phyloP scores from a whole-genome alignment of 306 rosid genomes.

The Begonia loranthoides region DNA sequence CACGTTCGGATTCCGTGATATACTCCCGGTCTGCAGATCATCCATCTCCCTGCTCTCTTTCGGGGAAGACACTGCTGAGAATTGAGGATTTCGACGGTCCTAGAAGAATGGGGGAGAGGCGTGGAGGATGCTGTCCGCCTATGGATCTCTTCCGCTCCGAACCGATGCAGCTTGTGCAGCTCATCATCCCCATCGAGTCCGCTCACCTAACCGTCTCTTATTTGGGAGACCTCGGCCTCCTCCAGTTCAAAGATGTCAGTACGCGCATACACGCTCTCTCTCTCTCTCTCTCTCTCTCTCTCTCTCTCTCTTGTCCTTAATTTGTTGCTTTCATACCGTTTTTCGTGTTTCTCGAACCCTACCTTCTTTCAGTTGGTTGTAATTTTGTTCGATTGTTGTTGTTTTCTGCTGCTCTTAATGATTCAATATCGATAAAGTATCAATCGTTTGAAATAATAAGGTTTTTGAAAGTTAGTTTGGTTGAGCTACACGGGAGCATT shows the following conservation, averaged over 20 bases:
- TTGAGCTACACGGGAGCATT: too few relatives aligned
- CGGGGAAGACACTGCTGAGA: background rate
- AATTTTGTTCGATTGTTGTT: too few relatives aligned
- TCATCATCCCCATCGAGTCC: constrained; percentile 92
- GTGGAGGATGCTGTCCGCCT: constrained; percentile 66
- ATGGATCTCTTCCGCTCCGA: constrained; percentile 98
- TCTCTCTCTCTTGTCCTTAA: background rate
- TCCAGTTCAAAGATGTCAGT: constrained; percentile 82
- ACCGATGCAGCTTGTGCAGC: constrained; percentile 95
- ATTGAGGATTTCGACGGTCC: background rate
- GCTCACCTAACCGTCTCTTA: constrained; percentile 81
- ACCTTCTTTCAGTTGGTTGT: too few relatives aligned
- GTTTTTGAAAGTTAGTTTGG: too few relatives aligned
- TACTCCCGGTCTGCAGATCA: background rate
- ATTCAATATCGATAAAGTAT: too few relatives aligned
- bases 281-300: background rate
- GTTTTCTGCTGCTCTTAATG: too few relatives aligned
- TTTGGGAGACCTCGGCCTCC: constrained; percentile 90
- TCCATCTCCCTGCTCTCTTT: constrained; percentile 4
- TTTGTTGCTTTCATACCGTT: background rate
- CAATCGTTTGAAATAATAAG: too few relatives aligned
- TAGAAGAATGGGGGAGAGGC: constrained; percentile 31
- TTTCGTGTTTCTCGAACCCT: constrained; percentile 13
- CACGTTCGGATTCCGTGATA: background rate
- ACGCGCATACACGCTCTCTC: background rate